These are phyloP conservation scores for Candida michaelii DNA, from an alignment of 805 yeast genomes.

Conservation along the genomic window DNA sequence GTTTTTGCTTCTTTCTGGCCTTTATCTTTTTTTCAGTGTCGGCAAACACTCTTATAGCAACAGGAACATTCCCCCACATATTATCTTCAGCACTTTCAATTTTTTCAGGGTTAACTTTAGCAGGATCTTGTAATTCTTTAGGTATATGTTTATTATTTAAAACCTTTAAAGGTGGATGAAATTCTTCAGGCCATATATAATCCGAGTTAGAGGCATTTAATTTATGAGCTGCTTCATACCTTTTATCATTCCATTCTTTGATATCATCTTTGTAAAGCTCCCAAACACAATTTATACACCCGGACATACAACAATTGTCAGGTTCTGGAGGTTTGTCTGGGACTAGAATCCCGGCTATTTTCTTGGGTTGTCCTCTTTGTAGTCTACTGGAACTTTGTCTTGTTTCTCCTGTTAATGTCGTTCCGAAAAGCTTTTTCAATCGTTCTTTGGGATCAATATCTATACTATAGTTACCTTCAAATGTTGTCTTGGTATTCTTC, in stretches of 20 bases:
- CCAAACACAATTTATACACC: constrained; percentile 97
- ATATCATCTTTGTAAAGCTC: constrained; percentile 86
- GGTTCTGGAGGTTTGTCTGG: constrained; percentile 89
- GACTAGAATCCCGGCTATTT: constrained; percentile 63
- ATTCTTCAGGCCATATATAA: constrained; percentile 45
- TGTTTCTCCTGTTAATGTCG: constrained; percentile 53
- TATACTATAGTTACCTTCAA: constrained; percentile 33
- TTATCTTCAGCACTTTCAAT: constrained; percentile 21
- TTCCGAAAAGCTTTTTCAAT: constrained; percentile 54
- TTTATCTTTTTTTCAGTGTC: constrained; percentile 72
- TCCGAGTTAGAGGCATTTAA: constrained; percentile 33
- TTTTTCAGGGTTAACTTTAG: constrained; percentile 1
- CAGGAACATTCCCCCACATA: constrained; percentile 59
- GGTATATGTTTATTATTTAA: constrained; percentile 35
- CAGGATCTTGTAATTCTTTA: constrained; percentile 30
- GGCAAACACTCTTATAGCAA: constrained; percentile 78
- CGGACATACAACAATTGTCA: constrained; percentile 96
- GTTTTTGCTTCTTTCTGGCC: constrained; percentile 14
- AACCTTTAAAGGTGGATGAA: constrained; percentile 38
- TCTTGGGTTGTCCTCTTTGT: constrained; percentile 34
- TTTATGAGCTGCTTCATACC: constrained; percentile 55
- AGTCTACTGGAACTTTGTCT: constrained; percentile 40
- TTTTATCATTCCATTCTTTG: constrained; percentile 69
- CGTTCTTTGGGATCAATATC: constrained; percentile 44
- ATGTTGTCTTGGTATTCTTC: constrained; percentile 22